phyloP scores from a whole-genome alignment of 345 rosid genomes.

The Pistacia atlantica region DNA sequence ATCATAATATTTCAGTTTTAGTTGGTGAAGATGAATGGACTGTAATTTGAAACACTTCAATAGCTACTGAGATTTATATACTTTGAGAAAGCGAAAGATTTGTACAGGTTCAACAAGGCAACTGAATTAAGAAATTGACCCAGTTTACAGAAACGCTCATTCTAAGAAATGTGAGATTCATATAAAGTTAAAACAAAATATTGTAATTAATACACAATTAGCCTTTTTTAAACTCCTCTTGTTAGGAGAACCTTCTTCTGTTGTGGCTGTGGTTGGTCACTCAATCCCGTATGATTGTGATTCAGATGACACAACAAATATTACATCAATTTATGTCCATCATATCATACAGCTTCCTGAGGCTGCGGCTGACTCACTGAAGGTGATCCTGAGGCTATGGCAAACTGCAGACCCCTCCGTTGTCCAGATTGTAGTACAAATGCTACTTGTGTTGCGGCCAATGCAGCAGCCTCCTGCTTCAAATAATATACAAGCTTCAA shows the following conservation, averaged over 20 bases:
- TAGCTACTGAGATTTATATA: not conserved
- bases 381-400: constrained; percentile 51
- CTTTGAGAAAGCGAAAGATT: not conserved
- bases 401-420: constrained; percentile 72
- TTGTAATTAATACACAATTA: not conserved
- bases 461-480: constrained; percentile 81
- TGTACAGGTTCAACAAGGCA: not conserved
- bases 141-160: not conserved
- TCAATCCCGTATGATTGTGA: not conserved
- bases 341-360: constrained; percentile 49
- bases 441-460: constrained; percentile 85
- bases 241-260: not conserved
- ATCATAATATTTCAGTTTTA: too few relatives aligned
- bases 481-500: constrained; percentile 18
- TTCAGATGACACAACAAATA: not conserved
- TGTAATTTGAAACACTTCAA: not conserved
- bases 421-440: constrained; percentile 86
- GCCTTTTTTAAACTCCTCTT: constrained; percentile 1
- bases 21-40: too few relatives aligned
- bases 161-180: not conserved
- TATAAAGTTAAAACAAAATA: not conserved
- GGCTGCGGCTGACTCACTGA: constrained; percentile 29
- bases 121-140: not conserved
- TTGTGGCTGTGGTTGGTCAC: not conserved
- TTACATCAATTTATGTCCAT: not conserved